Percentiles rank a stretch among this genome's conserved stretches.
Evolutionary conservation across 257 asterid genomes (phyloP).

Genomic region (Solanum clarkiae): DNA sequence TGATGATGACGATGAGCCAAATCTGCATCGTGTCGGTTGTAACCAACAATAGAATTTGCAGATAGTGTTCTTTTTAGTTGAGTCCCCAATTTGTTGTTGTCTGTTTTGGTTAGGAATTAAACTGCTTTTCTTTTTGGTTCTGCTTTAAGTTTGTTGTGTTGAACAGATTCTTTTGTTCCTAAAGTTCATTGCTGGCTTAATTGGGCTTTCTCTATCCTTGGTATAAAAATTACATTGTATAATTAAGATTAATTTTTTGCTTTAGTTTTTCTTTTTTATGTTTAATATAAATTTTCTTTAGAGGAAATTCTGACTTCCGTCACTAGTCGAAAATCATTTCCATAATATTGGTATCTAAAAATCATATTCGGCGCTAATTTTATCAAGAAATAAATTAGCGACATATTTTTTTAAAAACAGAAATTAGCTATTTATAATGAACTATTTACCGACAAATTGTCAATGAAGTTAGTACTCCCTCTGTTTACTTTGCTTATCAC

Average conservation of each 20-base stretch:
- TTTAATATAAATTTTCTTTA: too few relatives aligned
- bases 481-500: too few relatives aligned
- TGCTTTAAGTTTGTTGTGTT: background rate
- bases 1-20: conserved; percentile 11
- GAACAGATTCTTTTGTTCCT: background rate
- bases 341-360: too few relatives aligned
- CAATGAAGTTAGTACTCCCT: background rate
- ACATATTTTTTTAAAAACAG: too few relatives aligned
- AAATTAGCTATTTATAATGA: too few relatives aligned
- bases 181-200: background rate
- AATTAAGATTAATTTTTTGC: background rate
- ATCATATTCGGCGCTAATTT: too few relatives aligned
- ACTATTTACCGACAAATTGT: background rate
- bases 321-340: too few relatives aligned
- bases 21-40: conserved; percentile 9
- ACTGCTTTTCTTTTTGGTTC: background rate
- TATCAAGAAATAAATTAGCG: too few relatives aligned
- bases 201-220: too few relatives aligned
- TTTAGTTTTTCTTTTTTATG: background rate
- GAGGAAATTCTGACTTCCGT: too few relatives aligned
- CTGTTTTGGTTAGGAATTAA: background rate
- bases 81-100: background rate
- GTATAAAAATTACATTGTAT: too few relatives aligned
- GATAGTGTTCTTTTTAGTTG: background rate
- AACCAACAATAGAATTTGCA: conserved; percentile 10